Conservation (phyloP, 2,329 filamentous ascomycete genomes). For the Herpomyces periplanetae region DNA sequence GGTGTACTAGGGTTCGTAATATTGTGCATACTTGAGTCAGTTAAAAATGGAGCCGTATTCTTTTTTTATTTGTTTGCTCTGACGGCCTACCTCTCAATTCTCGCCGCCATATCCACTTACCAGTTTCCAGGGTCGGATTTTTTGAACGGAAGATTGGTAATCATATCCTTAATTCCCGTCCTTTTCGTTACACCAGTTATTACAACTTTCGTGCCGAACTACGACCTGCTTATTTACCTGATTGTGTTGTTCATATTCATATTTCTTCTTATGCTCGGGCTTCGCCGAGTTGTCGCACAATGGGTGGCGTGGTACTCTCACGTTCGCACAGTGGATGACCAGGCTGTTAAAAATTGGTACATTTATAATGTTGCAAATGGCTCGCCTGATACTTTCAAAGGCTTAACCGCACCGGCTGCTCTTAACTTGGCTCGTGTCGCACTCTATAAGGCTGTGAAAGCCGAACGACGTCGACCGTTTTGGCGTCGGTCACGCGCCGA, state of each 20-base stretch:
- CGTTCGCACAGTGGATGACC: slow-evolving; percentile 12
- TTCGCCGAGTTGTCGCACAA: slow-evolving; percentile 14
- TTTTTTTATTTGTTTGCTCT: slow-evolving; percentile 17
- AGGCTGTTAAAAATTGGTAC: slow-evolving; percentile 14
- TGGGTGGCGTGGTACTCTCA: slow-evolving; percentile 18
- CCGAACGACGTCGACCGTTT: slow-evolving; percentile 9
- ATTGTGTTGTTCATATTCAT: slow-evolving; percentile 15
- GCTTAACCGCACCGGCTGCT: slow-evolving; percentile 12
- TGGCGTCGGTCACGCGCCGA: slow-evolving; percentile 10
- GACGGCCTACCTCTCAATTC: slow-evolving; percentile 16
- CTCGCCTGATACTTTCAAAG: slow-evolving; percentile 9
- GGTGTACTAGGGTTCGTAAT: slow-evolving; percentile 14
- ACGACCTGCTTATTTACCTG: slow-evolving; percentile 17
- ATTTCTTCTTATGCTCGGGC: slow-evolving; percentile 12
- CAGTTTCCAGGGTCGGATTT: slow-evolving; percentile 15
- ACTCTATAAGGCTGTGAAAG: slow-evolving; percentile 10
- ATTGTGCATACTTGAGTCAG: slow-evolving; percentile 12
- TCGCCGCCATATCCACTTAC: slow-evolving; percentile 11
- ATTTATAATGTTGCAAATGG: slow-evolving; percentile 6
- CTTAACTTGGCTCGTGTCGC: slow-evolving; percentile 11
- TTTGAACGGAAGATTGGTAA: slow-evolving; percentile 15
- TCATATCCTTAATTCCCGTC: slow-evolving; percentile 15
- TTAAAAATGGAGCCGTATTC: slow-evolving; percentile 14
- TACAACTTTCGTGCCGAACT: slow-evolving; percentile 12
- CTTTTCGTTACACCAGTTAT: slow-evolving; percentile 16